These are phyloP conservation scores for Paraconiothyrium brasiliense DNA, from an alignment of 2,329 filamentous ascomycete genomes.

Conservation along the genomic window DNA sequence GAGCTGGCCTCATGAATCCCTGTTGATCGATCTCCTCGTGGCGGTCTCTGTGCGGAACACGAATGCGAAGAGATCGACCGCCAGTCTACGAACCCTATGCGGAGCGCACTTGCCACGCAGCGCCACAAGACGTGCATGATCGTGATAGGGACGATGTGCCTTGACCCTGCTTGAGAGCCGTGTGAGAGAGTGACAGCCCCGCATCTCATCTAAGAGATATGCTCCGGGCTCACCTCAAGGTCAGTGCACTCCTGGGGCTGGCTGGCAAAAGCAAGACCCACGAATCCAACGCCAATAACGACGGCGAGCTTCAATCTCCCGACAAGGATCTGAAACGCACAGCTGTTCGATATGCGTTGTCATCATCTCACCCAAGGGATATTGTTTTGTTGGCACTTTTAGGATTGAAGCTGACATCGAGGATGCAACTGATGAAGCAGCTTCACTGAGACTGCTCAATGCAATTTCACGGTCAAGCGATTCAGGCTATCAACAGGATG, in stretches of 20 bases:
- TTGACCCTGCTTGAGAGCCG: not conserved
- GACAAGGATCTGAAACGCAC: constrained; percentile 10
- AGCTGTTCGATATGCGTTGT: constrained; percentile 11
- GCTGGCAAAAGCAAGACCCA: constrained; percentile 1
- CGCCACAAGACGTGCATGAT: constrained; percentile 14
- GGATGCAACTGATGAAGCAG: not conserved
- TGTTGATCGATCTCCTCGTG: not conserved
- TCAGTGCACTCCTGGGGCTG: constrained; percentile 12
- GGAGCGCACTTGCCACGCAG: constrained; percentile 8
- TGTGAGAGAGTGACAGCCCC: constrained; percentile 14
- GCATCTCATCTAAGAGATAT: constrained; percentile 15
- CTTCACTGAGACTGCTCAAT: not conserved
- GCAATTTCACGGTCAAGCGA: not conserved
- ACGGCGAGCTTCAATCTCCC: not conserved
- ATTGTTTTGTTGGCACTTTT: not conserved
- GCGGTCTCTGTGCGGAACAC: constrained; percentile 7
- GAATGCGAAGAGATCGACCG: constrained; percentile 13
- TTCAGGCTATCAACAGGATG: not conserved
- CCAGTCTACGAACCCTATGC: constrained; percentile 2
- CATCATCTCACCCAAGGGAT: not conserved
- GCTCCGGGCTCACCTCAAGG: constrained; percentile 4
- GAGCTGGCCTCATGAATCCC: not conserved
- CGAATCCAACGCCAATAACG: constrained; percentile 11
- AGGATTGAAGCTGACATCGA: not conserved
- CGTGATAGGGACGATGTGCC: constrained; percentile 8